Conservation (phyloP, 805 yeast genomes). For the Spencermartinsiella europaea region DNA sequence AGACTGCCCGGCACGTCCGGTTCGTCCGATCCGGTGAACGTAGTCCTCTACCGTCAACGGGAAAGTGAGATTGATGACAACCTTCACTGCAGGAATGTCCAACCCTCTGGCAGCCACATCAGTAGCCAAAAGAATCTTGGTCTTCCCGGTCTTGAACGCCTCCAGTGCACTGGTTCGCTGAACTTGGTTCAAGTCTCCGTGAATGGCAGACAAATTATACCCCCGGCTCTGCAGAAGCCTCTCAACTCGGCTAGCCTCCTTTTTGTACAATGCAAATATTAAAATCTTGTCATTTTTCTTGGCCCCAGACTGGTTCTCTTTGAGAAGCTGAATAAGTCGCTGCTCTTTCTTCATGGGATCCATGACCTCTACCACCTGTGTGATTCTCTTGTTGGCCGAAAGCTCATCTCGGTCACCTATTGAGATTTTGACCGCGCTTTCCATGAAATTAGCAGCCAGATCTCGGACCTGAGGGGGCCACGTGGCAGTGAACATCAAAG, state of each 20-base stretch:
- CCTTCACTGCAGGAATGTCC: slow-evolving; percentile 95
- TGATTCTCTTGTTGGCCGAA: slow-evolving; percentile 88
- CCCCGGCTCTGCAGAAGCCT: slow-evolving; percentile 65
- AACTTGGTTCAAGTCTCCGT: slow-evolving; percentile 89
- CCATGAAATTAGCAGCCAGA: slow-evolving; percentile 81
- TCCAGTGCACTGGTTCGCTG: slow-evolving; percentile 87
- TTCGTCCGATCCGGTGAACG: slow-evolving; percentile 96
- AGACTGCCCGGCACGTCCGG: slow-evolving; percentile 94
- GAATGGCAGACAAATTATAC: slow-evolving; percentile 84
- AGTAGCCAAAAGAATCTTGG: slow-evolving; percentile 81
- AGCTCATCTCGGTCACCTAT: slow-evolving; percentile 94
- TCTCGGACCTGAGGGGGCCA: slow-evolving; percentile 99
- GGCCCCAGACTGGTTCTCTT: slow-evolving; percentile 64
- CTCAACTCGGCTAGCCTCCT: slow-evolving; percentile 92
- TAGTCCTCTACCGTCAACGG: slow-evolving; percentile 96
- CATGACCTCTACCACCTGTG: slow-evolving; percentile 89
- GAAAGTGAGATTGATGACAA: slow-evolving; percentile 90
- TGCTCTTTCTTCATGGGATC: slow-evolving; percentile 78
- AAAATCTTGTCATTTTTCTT: slow-evolving; percentile 73
- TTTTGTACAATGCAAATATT: slow-evolving; percentile 91
- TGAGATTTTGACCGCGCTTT: slow-evolving; percentile 77
- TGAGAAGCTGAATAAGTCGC: slow-evolving; percentile 63
- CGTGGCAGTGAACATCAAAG: slow-evolving; percentile 99
- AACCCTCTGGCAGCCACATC: slow-evolving; percentile 98
- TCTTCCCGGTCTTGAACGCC: slow-evolving; percentile 74